Percentiles rank a stretch among this genome's conserved stretches.
Evolutionary conservation across 371 early-diverging fungal species (phyloP).

Genomic region (Apophysomyces elegans): DNA sequence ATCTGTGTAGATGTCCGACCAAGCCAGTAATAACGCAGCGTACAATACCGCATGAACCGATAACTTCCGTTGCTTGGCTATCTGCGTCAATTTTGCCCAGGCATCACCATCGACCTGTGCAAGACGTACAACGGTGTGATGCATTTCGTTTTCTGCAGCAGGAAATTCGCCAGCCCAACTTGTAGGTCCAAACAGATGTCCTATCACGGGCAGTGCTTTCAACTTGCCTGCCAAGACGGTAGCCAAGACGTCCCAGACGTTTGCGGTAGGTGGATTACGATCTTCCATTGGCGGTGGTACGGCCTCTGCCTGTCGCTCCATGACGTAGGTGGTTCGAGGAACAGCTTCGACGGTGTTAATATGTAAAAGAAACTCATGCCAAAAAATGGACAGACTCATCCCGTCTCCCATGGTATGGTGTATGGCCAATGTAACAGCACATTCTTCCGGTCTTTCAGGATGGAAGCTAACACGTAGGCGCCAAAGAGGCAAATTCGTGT

Average conservation of each 20-base stretch:
- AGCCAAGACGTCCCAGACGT: constrained; percentile 24
- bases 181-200: constrained; percentile 6
- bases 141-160: constrained; percentile 25
- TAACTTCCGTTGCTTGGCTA: constrained; percentile 25
- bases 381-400: constrained; percentile 35
- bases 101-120: constrained; percentile 15
- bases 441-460: constrained; percentile 15
- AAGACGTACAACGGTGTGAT: constrained; percentile 24
- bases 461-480: constrained; percentile 24
- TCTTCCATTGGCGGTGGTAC: constrained; percentile 30
- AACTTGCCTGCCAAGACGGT: constrained; percentile 10
- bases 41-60: constrained; percentile 41
- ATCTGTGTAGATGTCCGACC: constrained; percentile 30
- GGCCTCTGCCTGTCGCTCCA: not conserved
- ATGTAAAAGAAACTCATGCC: constrained; percentile 28
- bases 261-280: constrained; percentile 20
- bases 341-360: constrained; percentile 16
- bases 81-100: constrained; percentile 23
- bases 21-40: constrained; percentile 28
- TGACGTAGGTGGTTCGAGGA: not conserved
- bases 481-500: constrained; percentile 38
- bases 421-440: constrained; percentile 19
- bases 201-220: constrained; percentile 24
- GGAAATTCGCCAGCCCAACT: constrained; percentile 42
- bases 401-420: constrained; percentile 46